Evolutionary conservation across 148 eudicot species (phyloP), one percentile per base, ranked within the genome.

Genomic region (Chenopodium berlandieri): DNA sequence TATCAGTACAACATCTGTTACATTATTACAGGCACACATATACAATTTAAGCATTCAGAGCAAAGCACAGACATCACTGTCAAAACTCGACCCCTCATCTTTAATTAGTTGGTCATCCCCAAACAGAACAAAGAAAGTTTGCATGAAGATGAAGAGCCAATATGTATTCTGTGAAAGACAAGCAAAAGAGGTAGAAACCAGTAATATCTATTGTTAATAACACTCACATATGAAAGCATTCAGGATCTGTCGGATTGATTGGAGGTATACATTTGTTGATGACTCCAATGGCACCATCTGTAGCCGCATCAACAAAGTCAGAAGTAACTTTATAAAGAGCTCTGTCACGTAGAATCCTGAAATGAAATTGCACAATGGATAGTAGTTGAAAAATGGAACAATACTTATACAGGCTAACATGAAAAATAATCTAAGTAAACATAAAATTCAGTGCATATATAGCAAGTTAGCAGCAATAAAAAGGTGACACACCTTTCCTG

Each of bases 291-390:
- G 98, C 99, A 87, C 99, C 99, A 86, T 86, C 90, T 82, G 86
- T 93, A 84, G 99, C 99, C 66, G 99, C 99, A 84, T 97, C 98
- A 78, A 97, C 99, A 84, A 97, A 97, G 86, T 97, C 99, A 80
- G 99, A 92, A 71, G 98, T 92, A 73, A 97, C 99, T 82, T 94
- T 97, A 86, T 94, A 96, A 31, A 95, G 88, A 76, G 94, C 94
- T 86, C 97, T 87, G 75, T 90, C 92, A 60, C 94, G 90, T 88
- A 93, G 81, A 73, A 93, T 89, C 94, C 97, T 93, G 89, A 40
- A 71, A 68, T 66, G 25, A 80, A 25, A 64, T 44, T 60, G 56
- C 58, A 67, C 75, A 32, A 67, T 20, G 6, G 50, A 47, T 83
- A 47, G 19, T 12, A 74, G 37, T 19, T 3, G 10, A 50, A 34